Percentiles rank a stretch among this genome's conserved stretches.
phyloP scores from a whole-genome alignment of 495 filamentous ascomycete species.

The Lophium mytilinum region DNA sequence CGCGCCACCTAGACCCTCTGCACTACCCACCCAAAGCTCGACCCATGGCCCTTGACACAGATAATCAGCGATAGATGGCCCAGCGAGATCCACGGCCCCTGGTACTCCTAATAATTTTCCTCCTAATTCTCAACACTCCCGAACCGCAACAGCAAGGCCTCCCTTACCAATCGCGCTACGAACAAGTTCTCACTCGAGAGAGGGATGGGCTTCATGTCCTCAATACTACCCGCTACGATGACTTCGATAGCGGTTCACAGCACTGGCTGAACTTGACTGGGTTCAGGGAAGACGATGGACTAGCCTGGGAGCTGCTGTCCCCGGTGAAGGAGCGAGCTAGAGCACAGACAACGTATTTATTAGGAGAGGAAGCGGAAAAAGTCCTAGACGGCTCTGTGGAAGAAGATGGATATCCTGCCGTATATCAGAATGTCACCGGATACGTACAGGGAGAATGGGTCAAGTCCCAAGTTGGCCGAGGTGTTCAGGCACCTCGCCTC shows the following conservation, averaged over 20 bases:
- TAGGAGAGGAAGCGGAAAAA: constrained; percentile 30
- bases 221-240: constrained; percentile 65
- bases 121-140: constrained; percentile 32
- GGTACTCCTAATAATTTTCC: constrained; percentile 32
- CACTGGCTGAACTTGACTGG: constrained; percentile 70
- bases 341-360: constrained; percentile 40
- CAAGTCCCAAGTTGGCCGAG: constrained; percentile 42
- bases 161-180: constrained; percentile 22
- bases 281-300: constrained; percentile 61
- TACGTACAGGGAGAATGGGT: constrained; percentile 70
- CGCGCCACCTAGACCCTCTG: no score
- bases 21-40: not conserved
- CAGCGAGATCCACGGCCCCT: constrained; percentile 29
- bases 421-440: constrained; percentile 79
- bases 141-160: constrained; percentile 37
- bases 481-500: constrained; percentile 33
- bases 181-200: constrained; percentile 35
- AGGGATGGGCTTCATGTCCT: constrained; percentile 55
- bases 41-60: not conserved
- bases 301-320: constrained; percentile 59
- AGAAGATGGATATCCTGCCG: constrained; percentile 28
- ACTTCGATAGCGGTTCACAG: constrained; percentile 52
- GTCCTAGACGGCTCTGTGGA: constrained; percentile 27
- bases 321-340: constrained; percentile 49
- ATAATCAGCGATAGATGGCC: constrained; percentile 21